Evolutionary conservation across 352 stramenopile species (phyloP).

Genomic region (Globisporangium polare): DNA sequence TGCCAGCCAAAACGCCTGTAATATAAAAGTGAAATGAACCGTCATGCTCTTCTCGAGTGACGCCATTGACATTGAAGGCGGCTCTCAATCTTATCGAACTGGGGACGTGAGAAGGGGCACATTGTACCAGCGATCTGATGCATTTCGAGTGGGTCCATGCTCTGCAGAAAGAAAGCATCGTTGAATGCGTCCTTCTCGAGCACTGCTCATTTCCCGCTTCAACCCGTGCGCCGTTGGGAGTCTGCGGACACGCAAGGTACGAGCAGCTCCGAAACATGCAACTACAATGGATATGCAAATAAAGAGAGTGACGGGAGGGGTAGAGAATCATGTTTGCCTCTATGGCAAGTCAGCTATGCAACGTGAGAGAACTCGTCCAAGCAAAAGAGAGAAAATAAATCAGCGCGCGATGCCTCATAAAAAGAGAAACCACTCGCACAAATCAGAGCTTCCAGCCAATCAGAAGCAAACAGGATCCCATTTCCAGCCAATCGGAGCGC

Average conservation of each 20-base stretch:
- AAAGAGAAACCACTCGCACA: background rate
- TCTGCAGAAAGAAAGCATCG: too few relatives aligned
- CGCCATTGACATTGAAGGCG: too few relatives aligned
- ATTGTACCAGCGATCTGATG: too few relatives aligned
- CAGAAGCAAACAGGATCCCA: background rate
- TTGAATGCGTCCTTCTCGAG: too few relatives aligned
- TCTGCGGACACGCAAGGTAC: background rate
- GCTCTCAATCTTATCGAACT: too few relatives aligned
- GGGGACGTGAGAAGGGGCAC: too few relatives aligned
- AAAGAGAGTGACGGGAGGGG: too few relatives aligned
- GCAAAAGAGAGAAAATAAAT: constrained; percentile 1
- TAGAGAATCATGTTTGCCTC: background rate
- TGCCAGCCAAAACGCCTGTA: too few relatives aligned
- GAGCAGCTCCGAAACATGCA: background rate
- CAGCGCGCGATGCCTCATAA: background rate
- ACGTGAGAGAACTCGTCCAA: background rate
- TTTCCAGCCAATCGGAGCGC: background rate
- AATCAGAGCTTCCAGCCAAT: constrained; percentile 6
- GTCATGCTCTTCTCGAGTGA: too few relatives aligned
- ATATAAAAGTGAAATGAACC: too few relatives aligned
- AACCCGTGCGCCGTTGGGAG: background rate
- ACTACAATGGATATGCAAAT: background rate
- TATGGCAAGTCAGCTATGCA: background rate
- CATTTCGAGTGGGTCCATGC: background rate
- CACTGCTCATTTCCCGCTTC: background rate